Conservation (phyloP, 768 basidiomycete genomes). For the Phallus indusiatus region DNA sequence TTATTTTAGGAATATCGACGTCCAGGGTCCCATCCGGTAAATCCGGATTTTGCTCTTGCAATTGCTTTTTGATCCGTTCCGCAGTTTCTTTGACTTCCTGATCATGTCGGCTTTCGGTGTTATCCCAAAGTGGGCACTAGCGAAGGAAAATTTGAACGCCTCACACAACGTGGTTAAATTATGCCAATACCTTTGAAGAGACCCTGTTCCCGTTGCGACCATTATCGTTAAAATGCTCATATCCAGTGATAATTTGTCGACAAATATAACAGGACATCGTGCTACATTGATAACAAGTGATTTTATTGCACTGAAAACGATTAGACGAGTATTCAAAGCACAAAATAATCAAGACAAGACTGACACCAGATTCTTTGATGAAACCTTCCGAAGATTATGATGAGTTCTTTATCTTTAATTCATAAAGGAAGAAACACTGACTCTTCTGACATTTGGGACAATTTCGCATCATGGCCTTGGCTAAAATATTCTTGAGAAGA, state of each 20-base stretch:
- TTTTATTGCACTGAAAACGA: conserved; percentile 75
- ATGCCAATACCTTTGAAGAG: conserved; percentile 21
- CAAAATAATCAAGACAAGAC: conserved; percentile 16
- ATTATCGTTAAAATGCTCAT: conserved; percentile 59
- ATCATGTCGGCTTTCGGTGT: conserved; percentile 52
- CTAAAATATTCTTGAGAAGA: conserved; percentile 24
- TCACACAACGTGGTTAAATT: not conserved
- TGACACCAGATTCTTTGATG: conserved; percentile 69
- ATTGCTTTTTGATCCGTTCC: conserved; percentile 54
- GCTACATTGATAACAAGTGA: conserved; percentile 65
- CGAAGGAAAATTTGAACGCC: conserved; percentile 10
- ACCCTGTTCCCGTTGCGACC: not conserved
- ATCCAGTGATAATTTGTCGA: conserved; percentile 58
- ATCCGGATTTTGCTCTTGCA: conserved; percentile 52
- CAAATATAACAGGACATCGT: conserved; percentile 83
- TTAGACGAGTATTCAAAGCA: not conserved
- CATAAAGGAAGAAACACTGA: conserved; percentile 22
- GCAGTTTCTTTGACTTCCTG: conserved; percentile 66
- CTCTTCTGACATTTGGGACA: conserved; percentile 84
- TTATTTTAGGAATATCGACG: conserved; percentile 45
- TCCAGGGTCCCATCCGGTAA: conserved; percentile 48
- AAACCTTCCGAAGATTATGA: conserved; percentile 43
- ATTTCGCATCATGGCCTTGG: conserved; percentile 73
- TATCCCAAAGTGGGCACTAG: conserved; percentile 58
- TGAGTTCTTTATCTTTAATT: conserved; percentile 3